phyloP scores from a whole-genome alignment of 495 filamentous ascomycete genomes.

The Aspergillus asperescens region DNA sequence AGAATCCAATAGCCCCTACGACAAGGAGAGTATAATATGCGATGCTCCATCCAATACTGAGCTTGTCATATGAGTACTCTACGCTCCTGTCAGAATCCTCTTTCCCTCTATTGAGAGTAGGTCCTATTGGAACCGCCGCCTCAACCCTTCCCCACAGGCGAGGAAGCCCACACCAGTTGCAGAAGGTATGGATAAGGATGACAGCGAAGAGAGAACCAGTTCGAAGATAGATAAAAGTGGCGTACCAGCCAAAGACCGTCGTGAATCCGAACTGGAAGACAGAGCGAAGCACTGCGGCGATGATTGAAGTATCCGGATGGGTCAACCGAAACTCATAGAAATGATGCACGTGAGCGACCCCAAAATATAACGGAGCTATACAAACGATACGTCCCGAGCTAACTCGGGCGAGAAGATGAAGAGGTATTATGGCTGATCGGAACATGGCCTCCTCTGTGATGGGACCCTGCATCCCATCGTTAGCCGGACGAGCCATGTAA shows the following conservation, averaged over 20 bases:
- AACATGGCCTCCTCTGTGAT: conserved; percentile 92
- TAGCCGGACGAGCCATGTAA: background rate
- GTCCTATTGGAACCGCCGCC: conserved; percentile 29
- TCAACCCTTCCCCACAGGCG: conserved; percentile 75
- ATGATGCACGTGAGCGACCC: conserved; percentile 91
- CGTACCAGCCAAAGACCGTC: conserved; percentile 87
- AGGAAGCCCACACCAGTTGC: conserved; percentile 90
- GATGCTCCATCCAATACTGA: conserved; percentile 60
- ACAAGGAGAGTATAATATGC: conserved; percentile 73
- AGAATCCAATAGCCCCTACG: conserved; percentile 66
- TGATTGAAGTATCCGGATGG: conserved; percentile 61
- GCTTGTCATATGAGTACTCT: conserved; percentile 16
- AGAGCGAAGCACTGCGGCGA: conserved; percentile 59
- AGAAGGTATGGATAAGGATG: conserved; percentile 77
- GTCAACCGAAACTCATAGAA: conserved; percentile 89
- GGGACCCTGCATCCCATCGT: conserved; percentile 56
- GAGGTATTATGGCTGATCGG: conserved; percentile 74
- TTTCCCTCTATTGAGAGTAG: conserved; percentile 35
- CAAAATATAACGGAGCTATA: conserved; percentile 82
- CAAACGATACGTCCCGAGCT: conserved; percentile 61
- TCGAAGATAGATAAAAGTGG: conserved; percentile 82
- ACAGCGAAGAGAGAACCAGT: conserved; percentile 73
- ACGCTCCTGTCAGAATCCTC: conserved; percentile 30
- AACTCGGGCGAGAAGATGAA: conserved; percentile 69
- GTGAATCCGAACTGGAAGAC: conserved; percentile 89